Base-by-base conservation (phyloP, 176 grass and related monocot species). In the Lolium rigidum region DNA sequence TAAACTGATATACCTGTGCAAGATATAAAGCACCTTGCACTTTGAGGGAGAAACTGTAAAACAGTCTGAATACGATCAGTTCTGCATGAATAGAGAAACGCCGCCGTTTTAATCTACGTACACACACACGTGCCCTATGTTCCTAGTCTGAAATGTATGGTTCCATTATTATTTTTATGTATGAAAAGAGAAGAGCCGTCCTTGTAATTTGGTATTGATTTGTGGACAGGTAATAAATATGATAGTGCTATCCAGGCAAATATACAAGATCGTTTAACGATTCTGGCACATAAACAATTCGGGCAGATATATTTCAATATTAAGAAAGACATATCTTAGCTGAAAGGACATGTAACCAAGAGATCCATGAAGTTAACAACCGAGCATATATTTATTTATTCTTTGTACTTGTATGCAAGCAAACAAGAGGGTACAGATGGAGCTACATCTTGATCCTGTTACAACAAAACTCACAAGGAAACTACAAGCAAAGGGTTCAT, bases 381-480 rank as follows among this genome's bases (percentile, higher is more conserved):
- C 51, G 28, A 85, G 82, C 77, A 91, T 65, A 85, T 81, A 85
- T 81, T 88, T 81, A 85, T 91, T 88, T 91, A 85, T 88, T 91
- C 80, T 85, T 91, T 82, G 85, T 88, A 80, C 63, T 66, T 88
- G 77, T 82, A 83, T 87, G 75, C 49, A 73, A 83, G 63, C 84
- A 64, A 91, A 85, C 89, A 82, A 69, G 59, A 87, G 60, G 31
- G 52, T 67, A 88, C 86, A 88, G 15, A 35, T 35, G 31, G 31
- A 85, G 16, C 90, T 88, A 85, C 77, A 88, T 37, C 76, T 70
- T 63, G 85, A 91, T 84, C 89, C 59, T 87, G 81, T 87, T 57
- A 81, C 83, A 86, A 54, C 70, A 91, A 81, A 84, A 88, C 6
- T 81, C 89, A 91, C 61, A 81, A 84, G 85, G 73, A 88, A 58